Conservation (phyloP, 2,329 filamentous ascomycete species). For the Paecilomyces fulvus region DNA sequence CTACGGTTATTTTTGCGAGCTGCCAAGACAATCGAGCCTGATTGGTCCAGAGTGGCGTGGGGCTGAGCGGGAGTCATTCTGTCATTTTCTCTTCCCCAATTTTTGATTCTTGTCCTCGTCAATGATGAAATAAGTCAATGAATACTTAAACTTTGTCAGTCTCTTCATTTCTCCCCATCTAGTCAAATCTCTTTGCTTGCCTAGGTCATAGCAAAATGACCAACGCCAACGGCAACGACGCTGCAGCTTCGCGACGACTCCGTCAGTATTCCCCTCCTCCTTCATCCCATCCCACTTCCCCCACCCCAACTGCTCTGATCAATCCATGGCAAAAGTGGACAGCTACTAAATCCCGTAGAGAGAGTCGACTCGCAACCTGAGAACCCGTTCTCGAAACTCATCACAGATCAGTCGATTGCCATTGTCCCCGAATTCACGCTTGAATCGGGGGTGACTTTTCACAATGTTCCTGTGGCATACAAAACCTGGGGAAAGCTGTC, state of each 20-base stretch:
- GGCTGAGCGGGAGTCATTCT: background rate
- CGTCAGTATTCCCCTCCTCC: constrained; percentile 27
- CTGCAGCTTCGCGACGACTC: constrained; percentile 15
- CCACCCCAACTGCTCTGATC: background rate
- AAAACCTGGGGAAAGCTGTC: constrained; percentile 54
- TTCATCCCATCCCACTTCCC: constrained; percentile 1
- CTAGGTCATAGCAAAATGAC: background rate
- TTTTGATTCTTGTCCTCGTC: background rate
- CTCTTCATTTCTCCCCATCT: too few relatives aligned
- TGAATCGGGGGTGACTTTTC: constrained; percentile 77
- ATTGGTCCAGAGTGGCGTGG: background rate
- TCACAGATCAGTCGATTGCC: constrained; percentile 79
- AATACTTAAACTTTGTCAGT: background rate
- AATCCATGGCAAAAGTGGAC: constrained; percentile 11
- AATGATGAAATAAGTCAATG: background rate
- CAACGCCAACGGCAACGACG: constrained; percentile 5
- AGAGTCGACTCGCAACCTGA: constrained; percentile 61
- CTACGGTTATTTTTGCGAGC: background rate
- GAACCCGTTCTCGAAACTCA: constrained; percentile 81
- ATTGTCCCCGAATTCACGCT: constrained; percentile 84
- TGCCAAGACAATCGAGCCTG: background rate
- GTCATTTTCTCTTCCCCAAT: background rate
- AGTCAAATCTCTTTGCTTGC: background rate
- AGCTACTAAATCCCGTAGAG: constrained; percentile 50
- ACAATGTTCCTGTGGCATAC: constrained; percentile 63